Conservation (phyloP, 2,329 filamentous ascomycete species). For the Arthrinium phaeospermum region DNA sequence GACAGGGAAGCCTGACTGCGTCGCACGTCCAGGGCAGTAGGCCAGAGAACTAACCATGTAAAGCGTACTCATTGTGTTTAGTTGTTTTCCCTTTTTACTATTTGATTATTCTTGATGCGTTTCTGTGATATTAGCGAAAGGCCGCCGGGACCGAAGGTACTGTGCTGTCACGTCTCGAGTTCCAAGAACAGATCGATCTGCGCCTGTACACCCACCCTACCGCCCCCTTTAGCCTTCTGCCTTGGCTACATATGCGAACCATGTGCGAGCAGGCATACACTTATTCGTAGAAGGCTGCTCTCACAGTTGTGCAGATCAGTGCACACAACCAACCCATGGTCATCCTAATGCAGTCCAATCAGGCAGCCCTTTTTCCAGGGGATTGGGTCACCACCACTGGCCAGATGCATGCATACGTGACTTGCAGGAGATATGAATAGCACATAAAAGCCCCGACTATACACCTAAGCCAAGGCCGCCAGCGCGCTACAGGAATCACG, state of each 20-base stretch:
- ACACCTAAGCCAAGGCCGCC: background rate
- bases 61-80: background rate
- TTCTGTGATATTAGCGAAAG: background rate
- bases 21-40: no score
- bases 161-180: background rate
- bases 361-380: background rate
- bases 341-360: background rate
- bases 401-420: background rate
- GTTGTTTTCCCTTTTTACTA: background rate
- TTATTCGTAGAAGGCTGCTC: background rate
- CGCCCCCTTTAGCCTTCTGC: background rate
- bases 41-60: background rate
- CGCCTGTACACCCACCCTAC: background rate
- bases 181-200: constrained; percentile 3
- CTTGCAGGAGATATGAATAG: constrained; percentile 10
- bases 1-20: background rate
- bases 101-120: background rate
- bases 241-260: constrained; percentile 4
- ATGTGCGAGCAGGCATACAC: constrained; percentile 11
- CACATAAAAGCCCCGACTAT: background rate
- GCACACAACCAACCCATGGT: no score
- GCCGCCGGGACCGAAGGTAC: background rate
- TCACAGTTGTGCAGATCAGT: background rate
- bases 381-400: background rate
- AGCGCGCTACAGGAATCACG: constrained; percentile 6